Base-by-base conservation (phyloP, 805 yeast genomes). In the Candida michaelii region DNA sequence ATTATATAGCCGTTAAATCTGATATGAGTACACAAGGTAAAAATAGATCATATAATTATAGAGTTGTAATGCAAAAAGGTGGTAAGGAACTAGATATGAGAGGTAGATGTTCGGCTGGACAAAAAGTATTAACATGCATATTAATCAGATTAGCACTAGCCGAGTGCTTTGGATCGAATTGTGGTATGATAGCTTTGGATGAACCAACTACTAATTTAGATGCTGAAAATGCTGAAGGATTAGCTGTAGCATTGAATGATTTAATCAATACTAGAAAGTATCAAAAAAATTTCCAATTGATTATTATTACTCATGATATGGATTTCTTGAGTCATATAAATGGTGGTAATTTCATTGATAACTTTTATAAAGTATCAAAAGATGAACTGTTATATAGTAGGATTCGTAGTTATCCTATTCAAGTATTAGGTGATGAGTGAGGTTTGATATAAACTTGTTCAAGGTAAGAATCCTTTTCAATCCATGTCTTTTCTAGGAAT, bases 21-120 rank as follows among this genome's bases (percentile, higher is more conserved):
- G 98, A 91, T 53, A 83, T 81, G 16, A 78, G 77, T 40, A 58
- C 65, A 12, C 74, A 66, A 45, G 64, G 67, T 2, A 71, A 67
- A 40, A 77, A 72, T 3, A 69, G 95, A 44, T 79, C 93, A 1
- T 91, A 90, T 60, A 90, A 91, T 58, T 91, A 91, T 57, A 72
- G 97, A 29, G 97, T 93, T 14, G 96, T 90, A 16, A 93, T 93
- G 99, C 82, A 82, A 45, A 93, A 93, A 59, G 88, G 85, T 55
- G 91, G 86, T 45, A 85, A 83, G 1, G 98, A 93, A 60, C 68
- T 93, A 36, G 99, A 93, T 58, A 93, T 93, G 99, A 77, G 99
- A 48, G 99, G 99, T 0, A 69, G 99, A 44, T 93, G 99, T 60
- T 88, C 97, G 1, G 98, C 99, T 0, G 99, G 99, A 0, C 99